Conservation (phyloP, 371 early-diverging fungal species). For the Dinochytrium kinnereticum region DNA sequence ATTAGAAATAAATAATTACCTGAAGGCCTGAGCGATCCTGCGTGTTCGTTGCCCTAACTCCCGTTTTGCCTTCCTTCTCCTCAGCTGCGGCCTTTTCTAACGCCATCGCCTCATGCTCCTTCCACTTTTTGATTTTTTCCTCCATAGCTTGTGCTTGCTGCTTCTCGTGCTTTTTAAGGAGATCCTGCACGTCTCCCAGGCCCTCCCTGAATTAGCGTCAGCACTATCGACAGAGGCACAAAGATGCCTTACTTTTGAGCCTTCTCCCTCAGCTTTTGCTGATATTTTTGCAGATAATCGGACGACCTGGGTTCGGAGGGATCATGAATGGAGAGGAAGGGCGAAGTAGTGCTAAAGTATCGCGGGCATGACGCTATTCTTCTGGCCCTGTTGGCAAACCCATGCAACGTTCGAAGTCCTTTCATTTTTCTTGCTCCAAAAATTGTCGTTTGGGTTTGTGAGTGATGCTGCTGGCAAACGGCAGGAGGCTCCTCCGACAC, state of each 20-base stretch:
- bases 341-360: no score
- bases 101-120: constrained; percentile 43
- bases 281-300: constrained; percentile 33
- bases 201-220: constrained; percentile 36
- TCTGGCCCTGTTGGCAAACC: no score
- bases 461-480: no score
- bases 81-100: constrained; percentile 9
- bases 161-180: constrained; percentile 22
- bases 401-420: background rate
- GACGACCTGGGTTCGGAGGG: no score
- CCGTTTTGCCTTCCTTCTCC: constrained; percentile 41
- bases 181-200: constrained; percentile 44
- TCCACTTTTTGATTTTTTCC: constrained; percentile 11
- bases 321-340: no score
- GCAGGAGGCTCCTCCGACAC: no score
- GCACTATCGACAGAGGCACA: background rate
- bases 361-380: no score
- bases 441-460: no score
- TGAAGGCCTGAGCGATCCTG: background rate
- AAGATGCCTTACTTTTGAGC: constrained; percentile 31
- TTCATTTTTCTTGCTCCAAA: no score
- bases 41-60: constrained; percentile 58
- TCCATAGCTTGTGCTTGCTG: background rate
- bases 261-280: constrained; percentile 37
- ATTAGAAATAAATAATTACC: background rate